These are phyloP conservation scores for Fusarium nelsonii DNA, from an alignment of 2,329 filamentous ascomycete genomes.

Conservation along the genomic window DNA sequence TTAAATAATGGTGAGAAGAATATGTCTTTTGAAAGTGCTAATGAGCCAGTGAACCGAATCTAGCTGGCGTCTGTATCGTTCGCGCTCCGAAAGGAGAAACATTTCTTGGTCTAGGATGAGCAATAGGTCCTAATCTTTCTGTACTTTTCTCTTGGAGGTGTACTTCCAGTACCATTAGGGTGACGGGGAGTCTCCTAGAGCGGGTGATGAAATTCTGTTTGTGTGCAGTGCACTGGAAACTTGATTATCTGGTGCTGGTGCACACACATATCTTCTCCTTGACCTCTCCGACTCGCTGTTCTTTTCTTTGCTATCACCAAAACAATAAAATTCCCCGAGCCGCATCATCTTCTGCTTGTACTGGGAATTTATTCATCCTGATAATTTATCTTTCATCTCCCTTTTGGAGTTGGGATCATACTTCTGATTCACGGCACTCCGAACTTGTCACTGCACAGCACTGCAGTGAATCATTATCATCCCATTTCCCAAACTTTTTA, in stretches of 20 bases:
- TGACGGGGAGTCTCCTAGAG: neutral
- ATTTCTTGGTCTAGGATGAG: neutral
- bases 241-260: slow-evolving; percentile 1
- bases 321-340: neutral
- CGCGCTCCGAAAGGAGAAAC: no score
- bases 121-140: no score
- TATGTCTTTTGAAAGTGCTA: no score
- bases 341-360: neutral
- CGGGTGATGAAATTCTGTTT: neutral
- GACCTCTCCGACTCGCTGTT: neutral
- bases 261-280: slow-evolving; percentile 7
- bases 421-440: neutral
- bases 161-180: neutral
- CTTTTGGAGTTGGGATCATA: neutral
- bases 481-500: neutral
- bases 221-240: slow-evolving; percentile 8
- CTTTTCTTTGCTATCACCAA: slow-evolving; percentile 8
- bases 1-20: no score
- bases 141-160: neutral
- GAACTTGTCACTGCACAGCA: neutral
- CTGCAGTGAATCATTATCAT: neutral
- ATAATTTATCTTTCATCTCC: neutral
- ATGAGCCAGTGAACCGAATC: neutral
- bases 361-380: no score
- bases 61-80: neutral